Evolutionary conservation across 305 asterid genomes (phyloP), one percentile per base, ranked within the genome.

Genomic region (Fraxinus velutina): DNA sequence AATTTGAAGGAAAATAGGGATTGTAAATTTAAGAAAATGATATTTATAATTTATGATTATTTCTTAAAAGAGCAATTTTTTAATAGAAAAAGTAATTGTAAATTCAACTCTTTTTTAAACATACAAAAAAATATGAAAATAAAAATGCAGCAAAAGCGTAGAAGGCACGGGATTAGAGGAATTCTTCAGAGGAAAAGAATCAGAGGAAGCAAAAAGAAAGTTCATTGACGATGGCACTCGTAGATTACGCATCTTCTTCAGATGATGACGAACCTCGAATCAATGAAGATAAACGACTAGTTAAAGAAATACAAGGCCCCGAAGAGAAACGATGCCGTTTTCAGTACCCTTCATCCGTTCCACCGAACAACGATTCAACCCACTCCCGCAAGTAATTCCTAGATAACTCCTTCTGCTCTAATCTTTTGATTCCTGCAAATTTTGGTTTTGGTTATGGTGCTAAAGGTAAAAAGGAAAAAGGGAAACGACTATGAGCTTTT

Each of bases 181-280:
- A 66, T 24, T 24, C 17, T 13, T 15, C 10, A 13, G 17, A 24
- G 24, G 44, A 27, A 27, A 27, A 27, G 30, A 27, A 27, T 27
- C 30, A 1, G 30, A 27, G 30, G 30, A 62, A 60, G 57, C 19
- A 10, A 71, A n/a, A n/a, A 27, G 42, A 22, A 64, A 62, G 34
- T 7, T 21, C 30, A 64, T 24, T 2, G 76, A 84, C 70, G 3
- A 93, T 93, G 98, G 89, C 97, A 85, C 91, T 93, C 88, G 97
- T 93, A 78, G 96, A 90, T 81, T 93, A 93, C 82, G 94, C 91
- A 50, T 91, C 91, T 34, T 93, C 97, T 84, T 90, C 93, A 68
- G 93, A 90, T 75, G 93, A 90, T 76, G 93, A 88, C 78, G 90
- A 88, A 79, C 86, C 88, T 2, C 75, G 19, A 52, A 12, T 27